Evolutionary conservation across 495 filamentous ascomycete species (phyloP), one percentile per base, ranked within the genome.

Genomic region (Neohortaea acidophila): DNA sequence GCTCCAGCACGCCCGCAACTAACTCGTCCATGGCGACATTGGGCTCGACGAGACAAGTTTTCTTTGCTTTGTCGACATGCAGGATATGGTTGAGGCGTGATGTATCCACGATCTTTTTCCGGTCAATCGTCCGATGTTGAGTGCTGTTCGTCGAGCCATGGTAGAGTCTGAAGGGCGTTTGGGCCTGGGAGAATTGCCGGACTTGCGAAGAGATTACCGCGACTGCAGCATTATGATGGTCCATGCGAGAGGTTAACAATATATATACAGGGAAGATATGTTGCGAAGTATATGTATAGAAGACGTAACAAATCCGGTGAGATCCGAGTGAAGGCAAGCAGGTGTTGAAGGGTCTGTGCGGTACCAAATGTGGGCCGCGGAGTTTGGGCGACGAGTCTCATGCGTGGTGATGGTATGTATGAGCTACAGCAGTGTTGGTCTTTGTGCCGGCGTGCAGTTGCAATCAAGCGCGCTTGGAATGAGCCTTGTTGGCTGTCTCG

Each of bases 21-120:
- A 78, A 55, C 0, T 59, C 56, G 48, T 78, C 73, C 73, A 78
- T 78, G 13, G 73, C 62, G 4, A 78, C 73, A 51, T 76, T 78
- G 4, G 73, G 72, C 51, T 78, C 73, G 6, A 78, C 72, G 18
- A 74, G 55, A 12, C 65, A 53, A 1, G 51, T 59, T 13, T 42
- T 48, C 17, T 33, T 41, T 17, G 46, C 20, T 0, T 42, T 30
- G 52, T 72, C 61, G 29, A 73, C 61, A 9, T 52, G 39, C 0
- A 61, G 34, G 0, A 61, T 51, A 42, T 57, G 38, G 6, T 39
- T 22, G 13, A 62, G 51, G 8, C 33, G n/a, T 32, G 51, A 65
- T 29, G 65, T 77, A 51, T 82, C 70, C 30, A 79, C 58, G 7
- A 64, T 64, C 33, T 67, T 63, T 33, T 63, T 58, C 5, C 51